Conservation (phyloP, 805 yeast genomes). For the Saccharomycopsis capsularis region DNA sequence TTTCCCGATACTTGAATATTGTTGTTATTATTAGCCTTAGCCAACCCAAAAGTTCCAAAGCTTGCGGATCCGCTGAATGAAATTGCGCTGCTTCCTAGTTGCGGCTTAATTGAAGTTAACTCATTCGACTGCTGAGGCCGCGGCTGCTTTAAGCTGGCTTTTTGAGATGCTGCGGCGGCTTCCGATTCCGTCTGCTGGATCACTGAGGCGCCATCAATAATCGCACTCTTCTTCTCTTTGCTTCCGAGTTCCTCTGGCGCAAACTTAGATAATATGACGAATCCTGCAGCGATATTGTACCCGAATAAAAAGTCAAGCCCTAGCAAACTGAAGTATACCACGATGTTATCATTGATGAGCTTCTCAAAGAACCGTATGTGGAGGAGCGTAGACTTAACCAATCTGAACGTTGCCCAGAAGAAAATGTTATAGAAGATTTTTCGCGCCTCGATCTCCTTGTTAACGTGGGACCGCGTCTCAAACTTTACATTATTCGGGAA, state of each 20-base stretch:
- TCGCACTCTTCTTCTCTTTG: neutral
- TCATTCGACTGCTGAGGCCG: neutral
- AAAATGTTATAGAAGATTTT: constrained; percentile 10
- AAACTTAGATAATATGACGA: neutral
- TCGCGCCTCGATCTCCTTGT: constrained; percentile 9
- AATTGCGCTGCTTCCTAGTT: neutral
- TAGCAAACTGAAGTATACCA: neutral
- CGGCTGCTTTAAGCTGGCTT: neutral
- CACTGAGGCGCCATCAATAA: neutral
- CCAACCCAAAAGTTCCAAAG: neutral
- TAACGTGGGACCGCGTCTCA: neutral
- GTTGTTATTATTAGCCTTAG: neutral
- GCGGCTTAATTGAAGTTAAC: neutral
- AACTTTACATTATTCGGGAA: neutral
- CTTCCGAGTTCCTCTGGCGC: neutral
- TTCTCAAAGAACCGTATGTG: neutral
- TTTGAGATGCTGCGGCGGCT: neutral
- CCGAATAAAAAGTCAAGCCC: neutral
- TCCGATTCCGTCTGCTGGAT: neutral
- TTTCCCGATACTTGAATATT: no score
- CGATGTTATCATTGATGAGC: neutral
- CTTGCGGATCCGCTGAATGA: neutral
- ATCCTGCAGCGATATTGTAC: constrained; percentile 4
- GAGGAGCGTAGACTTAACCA: neutral
- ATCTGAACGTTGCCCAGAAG: constrained; percentile 1